These are phyloP conservation scores for Paradendryphiella salina DNA, from an alignment of 2,329 filamentous ascomycete genomes.

Conservation along the genomic window DNA sequence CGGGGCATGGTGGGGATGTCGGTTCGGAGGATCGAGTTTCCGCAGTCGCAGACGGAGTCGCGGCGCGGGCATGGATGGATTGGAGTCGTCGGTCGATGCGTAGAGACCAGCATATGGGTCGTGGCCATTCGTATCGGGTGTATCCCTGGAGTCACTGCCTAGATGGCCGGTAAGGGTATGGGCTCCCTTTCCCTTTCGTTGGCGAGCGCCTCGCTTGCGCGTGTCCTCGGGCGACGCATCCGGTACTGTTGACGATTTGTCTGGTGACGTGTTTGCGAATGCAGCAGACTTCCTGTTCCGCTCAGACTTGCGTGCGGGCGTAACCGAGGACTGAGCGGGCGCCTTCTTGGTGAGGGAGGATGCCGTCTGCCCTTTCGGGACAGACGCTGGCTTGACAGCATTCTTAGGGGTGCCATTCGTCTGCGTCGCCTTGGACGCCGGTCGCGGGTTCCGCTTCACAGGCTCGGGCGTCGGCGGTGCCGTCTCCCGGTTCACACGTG, in stretches of 20 bases:
- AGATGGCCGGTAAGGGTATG: slow-evolving; percentile 22
- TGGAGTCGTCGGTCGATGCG: slow-evolving; percentile 25
- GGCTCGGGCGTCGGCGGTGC: slow-evolving; percentile 54
- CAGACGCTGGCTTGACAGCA: slow-evolving; percentile 18
- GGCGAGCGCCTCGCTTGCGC: slow-evolving; percentile 30
- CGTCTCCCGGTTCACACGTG: slow-evolving; percentile 55
- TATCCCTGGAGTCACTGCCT: slow-evolving; percentile 15
- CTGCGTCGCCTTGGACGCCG: slow-evolving; percentile 31
- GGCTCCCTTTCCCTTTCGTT: slow-evolving; percentile 26
- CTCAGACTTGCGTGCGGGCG: slow-evolving; percentile 41
- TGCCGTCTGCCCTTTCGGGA: slow-evolving; percentile 24
- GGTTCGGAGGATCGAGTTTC: slow-evolving; percentile 55
- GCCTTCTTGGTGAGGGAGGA: slow-evolving; percentile 29
- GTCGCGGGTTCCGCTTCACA: slow-evolving; percentile 41
- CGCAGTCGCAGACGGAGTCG: slow-evolving; percentile 56
- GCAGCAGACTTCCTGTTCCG: slow-evolving; percentile 34
- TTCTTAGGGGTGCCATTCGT: slow-evolving; percentile 35
- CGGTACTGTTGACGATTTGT: slow-evolving; percentile 23
- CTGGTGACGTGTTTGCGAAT: slow-evolving; percentile 20
- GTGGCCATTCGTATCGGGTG: slow-evolving; percentile 19
- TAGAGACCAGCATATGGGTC: slow-evolving; percentile 29
- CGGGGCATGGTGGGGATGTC: slow-evolving; percentile 57
- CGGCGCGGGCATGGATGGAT: slow-evolving; percentile 29
- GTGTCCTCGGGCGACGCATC: slow-evolving; percentile 24
- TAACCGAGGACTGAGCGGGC: slow-evolving; percentile 24